Base-by-base conservation (phyloP, 257 asterid species). In the Capsicum chinense region DNA sequence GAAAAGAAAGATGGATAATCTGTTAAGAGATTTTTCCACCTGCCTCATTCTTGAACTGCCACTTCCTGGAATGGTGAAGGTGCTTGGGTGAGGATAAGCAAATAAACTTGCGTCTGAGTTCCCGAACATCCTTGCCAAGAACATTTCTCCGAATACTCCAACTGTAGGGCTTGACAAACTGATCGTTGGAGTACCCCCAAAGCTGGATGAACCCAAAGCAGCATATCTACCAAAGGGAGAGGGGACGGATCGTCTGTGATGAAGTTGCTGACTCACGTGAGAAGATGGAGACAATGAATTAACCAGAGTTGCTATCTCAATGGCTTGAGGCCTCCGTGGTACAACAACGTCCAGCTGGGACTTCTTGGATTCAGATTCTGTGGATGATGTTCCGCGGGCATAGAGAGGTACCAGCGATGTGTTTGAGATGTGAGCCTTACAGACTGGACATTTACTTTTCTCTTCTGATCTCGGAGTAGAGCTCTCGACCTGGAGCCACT, bases 341-440 rank as follows among this genome's bases (percentile, higher is more conserved):
- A 93, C 89, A 78, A 76, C 79, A 60, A 83, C 68, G 79, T 90
- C 94, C 80, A 88, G 59, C 39, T 85, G 92, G 3, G 71, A 88
- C 82, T 90, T 92, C 91, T 86, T 92, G 83, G 87, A 21, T 63
- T 91, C 93, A 5, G 93, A 82, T 59, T 89, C 92, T 2, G 96
- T 82, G 57, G 90, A 79, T 48, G 97, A 87, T 35, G 85, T 79
- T 7, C 97, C 98, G 52, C 95, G 93, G 69, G 97, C 97, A 52
- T 93, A 95, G 10, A 95, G 94, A 37, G 99, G 99, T 74, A 95
- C 94, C 67, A 95, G 83, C 0, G 98, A 85, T 59, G 99, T 90
- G 82, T 83, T 63, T 35, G 99, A 92, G 86, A 94, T 92, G 86
- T 63, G 62, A 33, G 97, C 88, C 85, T 95, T 95, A 85, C 99